These are phyloP conservation scores for Colletotrichum coccodes DNA, from an alignment of 2,329 filamentous ascomycete species.

Conservation along the genomic window DNA sequence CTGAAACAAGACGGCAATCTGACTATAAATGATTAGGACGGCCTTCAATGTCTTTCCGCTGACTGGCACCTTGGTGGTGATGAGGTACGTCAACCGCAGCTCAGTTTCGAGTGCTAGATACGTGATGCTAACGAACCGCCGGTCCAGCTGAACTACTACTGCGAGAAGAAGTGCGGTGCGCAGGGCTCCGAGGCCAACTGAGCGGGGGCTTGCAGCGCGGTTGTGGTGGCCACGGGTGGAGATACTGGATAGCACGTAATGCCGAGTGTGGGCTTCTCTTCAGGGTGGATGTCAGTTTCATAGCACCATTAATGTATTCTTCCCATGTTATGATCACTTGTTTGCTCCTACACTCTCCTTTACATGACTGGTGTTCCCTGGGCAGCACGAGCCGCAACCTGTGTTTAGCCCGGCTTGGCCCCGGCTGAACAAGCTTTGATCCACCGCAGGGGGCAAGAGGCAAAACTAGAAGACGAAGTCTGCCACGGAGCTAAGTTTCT, in stretches of 20 bases:
- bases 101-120: neutral
- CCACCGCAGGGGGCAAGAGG: no score
- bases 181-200: slow-evolving; percentile 33
- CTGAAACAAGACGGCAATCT: no score
- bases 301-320: neutral
- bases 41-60: slow-evolving; percentile 25
- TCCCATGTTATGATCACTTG: no score
- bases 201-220: no score
- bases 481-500: neutral
- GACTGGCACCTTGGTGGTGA: slow-evolving; percentile 34
- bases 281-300: neutral
- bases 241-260: neutral
- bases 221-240: neutral
- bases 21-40: neutral
- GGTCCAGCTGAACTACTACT: slow-evolving; percentile 29
- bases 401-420: no score
- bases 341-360: no score
- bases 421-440: no score
- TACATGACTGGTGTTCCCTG: neutral
- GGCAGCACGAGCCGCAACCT: neutral
- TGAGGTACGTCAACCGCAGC: neutral
- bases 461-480: no score
- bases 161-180: slow-evolving; percentile 31
- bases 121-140: neutral
- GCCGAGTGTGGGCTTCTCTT: neutral